Conservation (phyloP, 2,329 filamentous ascomycete species). For the Hymenoscyphus infarciens region DNA sequence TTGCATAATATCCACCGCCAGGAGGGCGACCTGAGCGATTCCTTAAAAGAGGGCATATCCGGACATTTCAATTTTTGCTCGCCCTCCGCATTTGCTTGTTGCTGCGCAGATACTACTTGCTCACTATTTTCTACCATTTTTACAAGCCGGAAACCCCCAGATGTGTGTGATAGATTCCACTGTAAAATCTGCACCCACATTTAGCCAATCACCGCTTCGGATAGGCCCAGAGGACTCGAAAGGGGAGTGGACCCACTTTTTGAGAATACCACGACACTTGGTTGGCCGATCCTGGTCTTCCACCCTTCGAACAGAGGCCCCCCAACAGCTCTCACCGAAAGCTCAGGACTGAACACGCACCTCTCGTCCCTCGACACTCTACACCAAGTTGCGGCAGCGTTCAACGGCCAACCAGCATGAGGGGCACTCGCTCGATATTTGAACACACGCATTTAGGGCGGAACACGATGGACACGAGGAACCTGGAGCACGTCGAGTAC, state of each 20-base stretch:
- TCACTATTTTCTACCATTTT: not conserved
- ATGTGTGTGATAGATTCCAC: not conserved
- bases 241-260: slow-evolving; percentile 3
- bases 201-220: not conserved
- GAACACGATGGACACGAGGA: not conserved
- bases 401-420: not conserved
- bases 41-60: not conserved
- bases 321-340: slow-evolving; percentile 5
- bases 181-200: not conserved
- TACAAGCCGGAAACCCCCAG: not conserved
- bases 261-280: not conserved
- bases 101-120: not conserved
- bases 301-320: not conserved
- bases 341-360: not conserved
- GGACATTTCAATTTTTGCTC: not conserved
- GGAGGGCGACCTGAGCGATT: slow-evolving; percentile 4
- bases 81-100: slow-evolving; percentile 6
- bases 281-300: slow-evolving; percentile 6
- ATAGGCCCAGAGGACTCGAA: too few species aligned
- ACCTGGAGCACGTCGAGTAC: not conserved
- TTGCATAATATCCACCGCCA: slow-evolving; percentile 5
- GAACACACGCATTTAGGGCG: not conserved
- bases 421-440: not conserved
- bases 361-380: not conserved
- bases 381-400: not conserved